These are phyloP conservation scores for Chenopodium formosanum DNA, from an alignment of 148 eudicot genomes.

Conservation along the genomic window DNA sequence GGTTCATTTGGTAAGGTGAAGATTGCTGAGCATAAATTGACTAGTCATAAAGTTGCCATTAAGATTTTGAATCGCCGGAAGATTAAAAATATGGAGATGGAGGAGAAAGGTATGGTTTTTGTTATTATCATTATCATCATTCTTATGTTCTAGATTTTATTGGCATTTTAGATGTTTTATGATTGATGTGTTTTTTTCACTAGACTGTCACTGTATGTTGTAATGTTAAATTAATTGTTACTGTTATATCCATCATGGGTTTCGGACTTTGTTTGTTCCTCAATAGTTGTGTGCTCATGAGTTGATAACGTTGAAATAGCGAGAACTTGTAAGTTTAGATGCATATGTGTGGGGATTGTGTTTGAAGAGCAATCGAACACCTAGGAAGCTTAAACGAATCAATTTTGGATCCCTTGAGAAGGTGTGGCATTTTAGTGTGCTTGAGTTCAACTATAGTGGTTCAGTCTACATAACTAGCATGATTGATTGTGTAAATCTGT, in stretches of 20 bases:
- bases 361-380: not conserved
- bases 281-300: no score
- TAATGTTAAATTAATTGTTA: not conserved
- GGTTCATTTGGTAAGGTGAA: constrained; percentile 68
- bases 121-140: not conserved
- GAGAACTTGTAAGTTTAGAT: not conserved
- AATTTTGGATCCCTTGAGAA: no score
- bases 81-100: constrained; percentile 93
- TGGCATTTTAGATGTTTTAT: not conserved
- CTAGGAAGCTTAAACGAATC: no score
- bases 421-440: no score
- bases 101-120: constrained; percentile 67
- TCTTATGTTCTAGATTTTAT: not conserved
- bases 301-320: no score
- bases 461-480: no score
- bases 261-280: no score
- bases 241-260: no score
- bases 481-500: no score
- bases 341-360: not conserved
- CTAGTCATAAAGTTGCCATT: constrained; percentile 90
- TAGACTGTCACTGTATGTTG: not conserved
- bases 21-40: constrained; percentile 80
- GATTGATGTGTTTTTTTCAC: not conserved
- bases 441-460: no score
- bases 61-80: constrained; percentile 84